Evolutionary conservation across 148 eudicot genomes (phyloP), one percentile per base, ranked within the genome.

Genomic region (Rhododendron henanense): DNA sequence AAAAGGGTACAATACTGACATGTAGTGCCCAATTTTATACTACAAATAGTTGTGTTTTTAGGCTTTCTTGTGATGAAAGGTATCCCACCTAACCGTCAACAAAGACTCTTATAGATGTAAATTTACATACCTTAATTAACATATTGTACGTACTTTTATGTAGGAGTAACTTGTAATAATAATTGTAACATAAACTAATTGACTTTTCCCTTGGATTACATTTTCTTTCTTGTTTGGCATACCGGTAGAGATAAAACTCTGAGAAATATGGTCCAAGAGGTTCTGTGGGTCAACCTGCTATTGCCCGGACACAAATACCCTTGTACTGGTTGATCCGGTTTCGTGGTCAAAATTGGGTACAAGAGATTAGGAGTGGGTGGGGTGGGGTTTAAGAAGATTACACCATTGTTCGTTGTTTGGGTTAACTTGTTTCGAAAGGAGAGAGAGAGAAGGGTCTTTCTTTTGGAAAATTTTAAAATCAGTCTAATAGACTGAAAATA

Each of bases 381-480:
- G 28, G 33, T 25, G 23, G 11, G 16, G 33, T 28, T 86, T 79
- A 78, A 88, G 86, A 84, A 31, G 25, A 25, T 25, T 19, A 18
- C 15, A 53, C 87, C 33, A 71, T 71, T 81, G 83, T 57, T 88
- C 47, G 33, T 84, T 84, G 31, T 61, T 84, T 87, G 86, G 79
- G 48, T 48, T 51, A 28, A 76, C 78, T 84, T 78, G 83, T 78
- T 83, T 83, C 83, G 79, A 85, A 65, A 57, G 57, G 44, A 39
- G 41, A 39, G 41, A 39, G 41, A 39, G 41, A 39, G 41, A 39
- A 1, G 87, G 87, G 87, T 87, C 75, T 11, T 28, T 31, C 31
- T 31, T 31, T 31, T 31, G 31, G 0, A 31, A 0, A 0, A 31
- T 31, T 31, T 31, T 31, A 31, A 31, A 31, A 31, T 31, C 31